Base-by-base conservation (phyloP, 768 basidiomycete species). In the Amanita exitialis region DNA sequence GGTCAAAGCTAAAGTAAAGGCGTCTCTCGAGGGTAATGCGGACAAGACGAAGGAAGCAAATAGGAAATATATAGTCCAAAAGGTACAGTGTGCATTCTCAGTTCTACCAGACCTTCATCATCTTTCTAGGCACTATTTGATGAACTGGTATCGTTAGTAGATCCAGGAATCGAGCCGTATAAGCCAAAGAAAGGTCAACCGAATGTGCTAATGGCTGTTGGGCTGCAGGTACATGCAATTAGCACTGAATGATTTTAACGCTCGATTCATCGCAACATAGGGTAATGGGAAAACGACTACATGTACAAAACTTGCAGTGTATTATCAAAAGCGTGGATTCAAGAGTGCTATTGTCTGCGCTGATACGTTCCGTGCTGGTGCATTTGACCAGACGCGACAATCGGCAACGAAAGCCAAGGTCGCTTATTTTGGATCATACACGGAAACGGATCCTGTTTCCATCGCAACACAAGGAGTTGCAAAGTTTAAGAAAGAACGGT, bases 271-370 rank as follows among this genome's bases (percentile, higher is more conserved):
- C n/a, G 43, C 42, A 52, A 28, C 41, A 28, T 58, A 95, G 90
- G 93, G 93, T 45, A 96, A 95, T 48, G 96, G 96, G 38, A 99
- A 99, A 75, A 99, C 96, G 4, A 99, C 96, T 18, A 97, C 95
- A 36, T 99, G 96, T 68, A 99, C 96, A 8, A 99, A 98, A 61
- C 83, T 99, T 36, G 96, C 96, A 0, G 95, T 95, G 1, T 86
- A 98, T 69, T 98, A 97, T 65, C 93, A 95, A 65, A 88, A 90
- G 61, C 84, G 94, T 56, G 96, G 96, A 6, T 90, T 97, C 76
- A 93, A 95, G 65, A 88, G 94, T 10, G 90, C 86, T 54, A 93
- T 99, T 49, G 95, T 99, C 57, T 99, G 96, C 61, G 96, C 96
- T 18, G 96, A 99, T 67, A 99, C 96, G 0, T 99, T 99, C 75